A percentile compares a stretch with the other conserved stretches of the same genome.
Evolutionary conservation across 345 rosid genomes (phyloP).

Genomic region (Aegle marmelos): DNA sequence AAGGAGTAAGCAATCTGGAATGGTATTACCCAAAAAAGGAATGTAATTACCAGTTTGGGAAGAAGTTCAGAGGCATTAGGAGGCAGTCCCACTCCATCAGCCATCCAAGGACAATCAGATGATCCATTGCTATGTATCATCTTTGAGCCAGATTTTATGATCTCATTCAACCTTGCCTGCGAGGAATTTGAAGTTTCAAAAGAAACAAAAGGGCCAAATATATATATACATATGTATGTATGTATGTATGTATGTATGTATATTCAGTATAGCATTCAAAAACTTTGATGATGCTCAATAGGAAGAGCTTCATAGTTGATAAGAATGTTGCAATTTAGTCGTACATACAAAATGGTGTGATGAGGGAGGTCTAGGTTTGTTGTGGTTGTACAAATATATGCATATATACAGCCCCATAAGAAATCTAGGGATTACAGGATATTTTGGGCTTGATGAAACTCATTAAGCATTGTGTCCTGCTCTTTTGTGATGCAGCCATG

Average conservation of each 20-base stretch:
- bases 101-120: constrained; percentile 88
- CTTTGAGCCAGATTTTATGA: constrained; percentile 63
- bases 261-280: not conserved
- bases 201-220: not conserved
- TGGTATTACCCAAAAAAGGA: not conserved
- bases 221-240: too few relatives aligned
- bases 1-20: not conserved
- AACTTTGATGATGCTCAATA: not conserved
- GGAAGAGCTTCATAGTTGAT: not conserved
- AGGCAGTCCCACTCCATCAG: constrained; percentile 95
- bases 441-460: not conserved
- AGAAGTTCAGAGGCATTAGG: constrained; percentile 74
- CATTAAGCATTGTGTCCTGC: not conserved
- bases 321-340: not conserved
- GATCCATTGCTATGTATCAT: constrained; percentile 40
- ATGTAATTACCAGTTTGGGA: constrained; percentile 57
- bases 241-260: too few relatives aligned
- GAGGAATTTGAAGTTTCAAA: constrained; percentile 8
- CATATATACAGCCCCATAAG: not conserved
- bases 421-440: not conserved
- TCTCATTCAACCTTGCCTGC: constrained; percentile 89
- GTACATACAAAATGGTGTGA: not conserved
- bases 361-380: not conserved
- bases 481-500: not conserved
- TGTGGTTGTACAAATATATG: not conserved